Conservation (phyloP, 257 asterid genomes). For the Striga asiatica region DNA sequence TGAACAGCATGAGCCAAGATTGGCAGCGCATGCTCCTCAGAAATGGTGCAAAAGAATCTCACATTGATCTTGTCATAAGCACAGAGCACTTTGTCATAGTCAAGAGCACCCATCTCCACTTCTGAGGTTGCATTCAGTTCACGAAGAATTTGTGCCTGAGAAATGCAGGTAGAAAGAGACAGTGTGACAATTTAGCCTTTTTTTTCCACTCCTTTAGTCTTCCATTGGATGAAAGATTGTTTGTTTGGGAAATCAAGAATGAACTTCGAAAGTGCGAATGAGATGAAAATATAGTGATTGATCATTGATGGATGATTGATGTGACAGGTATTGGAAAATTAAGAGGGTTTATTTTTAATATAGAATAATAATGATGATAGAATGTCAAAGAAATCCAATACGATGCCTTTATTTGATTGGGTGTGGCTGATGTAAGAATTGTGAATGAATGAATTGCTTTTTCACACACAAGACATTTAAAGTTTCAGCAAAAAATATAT, state of each 20-base stretch:
- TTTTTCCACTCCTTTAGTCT: not conserved
- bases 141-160: conserved; percentile 68
- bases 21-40: conserved; percentile 57
- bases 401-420: not conserved
- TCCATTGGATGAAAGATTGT: too few relatives aligned
- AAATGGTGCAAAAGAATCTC: conserved; percentile 41
- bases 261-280: not conserved
- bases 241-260: not conserved
- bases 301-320: not conserved
- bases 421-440: not conserved
- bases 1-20: conserved; percentile 63
- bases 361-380: not conserved
- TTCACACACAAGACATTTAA: not conserved
- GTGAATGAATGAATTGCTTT: not conserved
- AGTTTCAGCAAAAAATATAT: not conserved
- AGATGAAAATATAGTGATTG: not conserved
- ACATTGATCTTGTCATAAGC: conserved; percentile 58
- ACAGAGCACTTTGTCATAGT: conserved; percentile 63
- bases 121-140: conserved; percentile 67
- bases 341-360: not conserved
- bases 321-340: not conserved
- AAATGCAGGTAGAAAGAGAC: conserved; percentile 10
- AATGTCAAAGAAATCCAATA: not conserved
- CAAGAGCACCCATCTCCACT: conserved; percentile 61
- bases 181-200: not conserved